These are phyloP conservation scores for Acanthamoeba triangularis DNA, from an alignment of 208 protist species.

Conservation along the genomic window DNA sequence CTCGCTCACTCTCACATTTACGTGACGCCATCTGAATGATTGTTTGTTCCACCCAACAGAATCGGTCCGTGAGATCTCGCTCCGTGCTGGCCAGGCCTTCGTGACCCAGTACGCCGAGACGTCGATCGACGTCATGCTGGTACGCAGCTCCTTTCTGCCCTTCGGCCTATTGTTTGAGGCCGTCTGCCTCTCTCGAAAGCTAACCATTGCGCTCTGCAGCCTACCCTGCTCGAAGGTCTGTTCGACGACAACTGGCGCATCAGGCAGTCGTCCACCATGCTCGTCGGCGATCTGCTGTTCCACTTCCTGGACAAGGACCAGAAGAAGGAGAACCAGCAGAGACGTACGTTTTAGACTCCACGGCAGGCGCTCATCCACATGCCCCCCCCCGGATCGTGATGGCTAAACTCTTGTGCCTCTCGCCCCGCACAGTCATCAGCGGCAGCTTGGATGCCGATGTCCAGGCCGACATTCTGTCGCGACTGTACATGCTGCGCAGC, in stretches of 20 bases:
- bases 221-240: constrained; percentile 88
- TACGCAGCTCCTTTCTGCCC: background rate
- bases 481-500: constrained; percentile 91
- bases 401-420: too few species aligned
- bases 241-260: constrained; percentile 93
- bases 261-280: constrained; percentile 80
- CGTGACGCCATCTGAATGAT: background rate
- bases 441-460: constrained; percentile 86
- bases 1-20: background rate
- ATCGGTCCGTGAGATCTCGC: constrained; percentile 89
- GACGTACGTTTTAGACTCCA: constrained; percentile 1
- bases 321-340: constrained; percentile 68
- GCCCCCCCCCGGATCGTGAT: background rate
- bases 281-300: constrained; percentile 92
- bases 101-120: constrained; percentile 87
- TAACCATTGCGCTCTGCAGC: constrained; percentile 65
- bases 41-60: constrained; percentile 79
- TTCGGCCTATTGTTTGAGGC: too few species aligned
- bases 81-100: constrained; percentile 92
- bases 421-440: constrained; percentile 65
- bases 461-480: constrained; percentile 87
- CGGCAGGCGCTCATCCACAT: background rate
- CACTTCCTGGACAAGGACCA: constrained; percentile 67
- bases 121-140: constrained; percentile 76
- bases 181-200: background rate